Conservation (phyloP, 176 grass and related monocot species). For the Triticum aestivum region DNA sequence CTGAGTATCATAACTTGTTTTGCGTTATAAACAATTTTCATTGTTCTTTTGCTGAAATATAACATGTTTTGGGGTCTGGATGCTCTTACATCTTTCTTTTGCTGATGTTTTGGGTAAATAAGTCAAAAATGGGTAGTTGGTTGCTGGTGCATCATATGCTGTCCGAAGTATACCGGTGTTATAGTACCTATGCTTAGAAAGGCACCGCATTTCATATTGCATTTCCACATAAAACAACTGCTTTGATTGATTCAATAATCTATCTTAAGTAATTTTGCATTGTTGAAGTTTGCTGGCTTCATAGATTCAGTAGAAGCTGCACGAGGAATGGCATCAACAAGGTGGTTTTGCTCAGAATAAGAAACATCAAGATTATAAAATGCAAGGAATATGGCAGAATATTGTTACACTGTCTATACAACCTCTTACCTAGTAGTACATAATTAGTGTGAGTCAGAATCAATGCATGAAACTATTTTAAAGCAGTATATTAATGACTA, state of each 20-base stretch:
- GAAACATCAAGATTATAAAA: not conserved
- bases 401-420: not conserved
- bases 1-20: not conserved
- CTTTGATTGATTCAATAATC: not conserved
- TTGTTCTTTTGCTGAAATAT: not conserved
- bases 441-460: not conserved
- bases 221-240: not conserved
- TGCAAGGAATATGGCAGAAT: not conserved
- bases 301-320: not conserved
- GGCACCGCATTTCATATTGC: not conserved
- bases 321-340: conserved; percentile 14
- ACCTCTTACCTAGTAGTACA: not conserved
- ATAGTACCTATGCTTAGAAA: not conserved
- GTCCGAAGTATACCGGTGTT: not conserved
- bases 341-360: not conserved
- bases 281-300: not conserved
- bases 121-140: not conserved
- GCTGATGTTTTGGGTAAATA: not conserved
- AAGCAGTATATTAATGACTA: not conserved
- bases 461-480: not conserved
- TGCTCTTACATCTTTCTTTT: not conserved
- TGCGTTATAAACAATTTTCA: not conserved
- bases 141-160: not conserved
- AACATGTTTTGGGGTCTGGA: conserved; percentile 5
- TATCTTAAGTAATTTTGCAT: not conserved